Evolutionary conservation across 164 flowering plant species (phyloP).

Genomic region (Kingdonia uniflora): DNA sequence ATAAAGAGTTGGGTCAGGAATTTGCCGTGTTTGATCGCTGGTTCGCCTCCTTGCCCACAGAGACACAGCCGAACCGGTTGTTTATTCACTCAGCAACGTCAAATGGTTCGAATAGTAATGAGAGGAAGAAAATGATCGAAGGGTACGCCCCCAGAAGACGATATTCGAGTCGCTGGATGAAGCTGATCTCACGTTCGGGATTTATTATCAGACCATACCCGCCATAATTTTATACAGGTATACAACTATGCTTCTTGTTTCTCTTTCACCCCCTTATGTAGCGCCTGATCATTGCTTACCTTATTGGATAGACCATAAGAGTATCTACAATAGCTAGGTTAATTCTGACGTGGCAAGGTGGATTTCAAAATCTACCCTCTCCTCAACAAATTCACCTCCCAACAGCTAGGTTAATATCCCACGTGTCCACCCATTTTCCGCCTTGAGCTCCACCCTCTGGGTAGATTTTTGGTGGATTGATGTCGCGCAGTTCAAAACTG

Average conservation of each 20-base stretch:
- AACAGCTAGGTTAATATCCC: too few relatives aligned
- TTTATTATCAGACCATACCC: conserved; percentile 60
- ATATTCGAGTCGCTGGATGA: conserved; percentile 74
- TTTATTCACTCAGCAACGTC: conserved; percentile 80
- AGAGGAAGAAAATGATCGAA: conserved; percentile 27
- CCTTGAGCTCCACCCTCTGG: background rate
- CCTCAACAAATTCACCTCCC: too few relatives aligned
- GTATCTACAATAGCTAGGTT: background rate
- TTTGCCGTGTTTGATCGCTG: conserved; percentile 77
- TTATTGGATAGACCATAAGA: background rate
- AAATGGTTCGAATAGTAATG: conserved; percentile 44
- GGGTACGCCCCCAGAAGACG: conserved; percentile 79
- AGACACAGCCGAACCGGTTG: conserved; percentile 79
- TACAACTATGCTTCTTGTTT: background rate
- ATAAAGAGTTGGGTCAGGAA: conserved; percentile 40
- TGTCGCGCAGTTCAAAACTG: too few relatives aligned
- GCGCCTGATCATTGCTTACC: background rate
- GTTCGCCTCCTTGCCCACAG: conserved; percentile 65
- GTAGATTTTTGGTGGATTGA: too few relatives aligned
- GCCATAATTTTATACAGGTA: conserved; percentile 61
- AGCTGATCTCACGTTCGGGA: conserved; percentile 51
- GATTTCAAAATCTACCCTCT: too few relatives aligned
- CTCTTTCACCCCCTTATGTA: background rate
- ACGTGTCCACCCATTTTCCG: too few relatives aligned
- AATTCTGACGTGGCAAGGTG: too few relatives aligned